phyloP scores from a whole-genome alignment of 768 basidiomycete genomes.

The Chalciporus piperatus region DNA sequence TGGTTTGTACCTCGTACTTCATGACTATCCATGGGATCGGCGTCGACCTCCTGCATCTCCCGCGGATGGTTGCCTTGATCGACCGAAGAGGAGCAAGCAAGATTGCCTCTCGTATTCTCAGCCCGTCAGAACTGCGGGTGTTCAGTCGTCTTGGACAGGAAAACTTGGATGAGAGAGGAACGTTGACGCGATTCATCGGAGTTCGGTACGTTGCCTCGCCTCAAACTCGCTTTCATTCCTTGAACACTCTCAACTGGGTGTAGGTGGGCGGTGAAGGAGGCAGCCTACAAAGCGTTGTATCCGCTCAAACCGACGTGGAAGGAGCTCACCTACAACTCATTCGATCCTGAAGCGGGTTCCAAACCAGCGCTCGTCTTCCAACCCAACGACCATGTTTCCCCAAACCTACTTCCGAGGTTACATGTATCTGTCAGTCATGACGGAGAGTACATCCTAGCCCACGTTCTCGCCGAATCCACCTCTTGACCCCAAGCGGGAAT shows the following conservation, averaged over 20 bases:
- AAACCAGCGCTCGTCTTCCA: slow-evolving; percentile 42
- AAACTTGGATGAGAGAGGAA: slow-evolving; percentile 9
- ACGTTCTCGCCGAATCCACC: slow-evolving; percentile 55
- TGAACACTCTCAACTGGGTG: not conserved
- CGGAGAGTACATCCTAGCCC: slow-evolving; percentile 69
- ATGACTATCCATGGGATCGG: slow-evolving; percentile 76
- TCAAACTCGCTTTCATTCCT: not conserved
- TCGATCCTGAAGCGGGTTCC: slow-evolving; percentile 32
- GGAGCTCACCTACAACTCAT: slow-evolving; percentile 52
- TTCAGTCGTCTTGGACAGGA: slow-evolving; percentile 25
- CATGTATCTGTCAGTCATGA: slow-evolving; percentile 83
- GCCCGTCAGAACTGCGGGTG: slow-evolving; percentile 38
- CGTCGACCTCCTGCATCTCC: slow-evolving; percentile 68
- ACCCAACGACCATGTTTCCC: not conserved
- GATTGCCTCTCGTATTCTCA: slow-evolving; percentile 65
- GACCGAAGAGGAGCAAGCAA: slow-evolving; percentile 42
- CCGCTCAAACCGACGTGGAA: slow-evolving; percentile 74
- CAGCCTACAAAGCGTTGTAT: slow-evolving; percentile 82
- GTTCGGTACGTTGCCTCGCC: slow-evolving; percentile 51
- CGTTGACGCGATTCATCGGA: slow-evolving; percentile 52
- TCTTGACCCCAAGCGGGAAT: slow-evolving; percentile 1
- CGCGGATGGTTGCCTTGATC: slow-evolving; percentile 59
- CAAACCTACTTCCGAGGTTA: slow-evolving; percentile 26
- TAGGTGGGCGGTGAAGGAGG: slow-evolving; percentile 86
- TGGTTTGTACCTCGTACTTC: not conserved